Evolutionary conservation across 2,329 filamentous ascomycete species (phyloP), one percentile per base, ranked within the genome.

Genomic region (Pseudopithomyces chartarum): DNA sequence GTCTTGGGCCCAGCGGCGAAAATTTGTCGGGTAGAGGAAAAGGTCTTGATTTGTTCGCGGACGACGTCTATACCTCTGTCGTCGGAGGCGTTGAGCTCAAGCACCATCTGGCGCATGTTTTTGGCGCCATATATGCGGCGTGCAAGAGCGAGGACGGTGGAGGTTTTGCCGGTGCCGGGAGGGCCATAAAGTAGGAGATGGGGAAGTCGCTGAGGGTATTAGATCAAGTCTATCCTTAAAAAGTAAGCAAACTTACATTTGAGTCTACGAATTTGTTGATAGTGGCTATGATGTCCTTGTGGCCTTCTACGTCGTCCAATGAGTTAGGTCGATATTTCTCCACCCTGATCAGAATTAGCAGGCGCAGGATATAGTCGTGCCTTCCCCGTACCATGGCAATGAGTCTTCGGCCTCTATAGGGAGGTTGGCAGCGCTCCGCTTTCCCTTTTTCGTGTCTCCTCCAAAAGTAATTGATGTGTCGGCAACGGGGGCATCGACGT

Each of bases 21-120:
- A 68, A 99, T 99, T 74, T 99, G 95, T 78, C 96, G 97, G 7
- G 95, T 99, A 66, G 91, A 96, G 39, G 92, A 94, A 79, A 99
- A 99, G 0, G 95, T 99, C 84, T 98, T 99, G 85, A 99, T 99
- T 78, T 99, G 95, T 80, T 99, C 95, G 64, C 76, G 69, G 55
- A 99, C 95, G 2, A 99, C 95, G 64, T 99, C 95, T 75, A 99
- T 99, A 71, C 95, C 95, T 77, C 95, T 86, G 76, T 99, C 95
- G 73, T 99, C 95, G 47, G 92, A 97, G 39, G 95, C 95, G 75
- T 99, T 99, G 63, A 99, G 86, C 78, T 99, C 95, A 33, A 99
- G 85, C 17, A 99, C 95, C 92, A 99, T 98, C 78, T 99, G 95
- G 17, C 94, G 89, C 88, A 97, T 90, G 76, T 98, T 97, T 62